These are phyloP conservation scores for Bryoerythrophyllum caledonicum DNA, from an alignment of 225 moss, liverwort and hornwort genomes.

Conservation along the genomic window DNA sequence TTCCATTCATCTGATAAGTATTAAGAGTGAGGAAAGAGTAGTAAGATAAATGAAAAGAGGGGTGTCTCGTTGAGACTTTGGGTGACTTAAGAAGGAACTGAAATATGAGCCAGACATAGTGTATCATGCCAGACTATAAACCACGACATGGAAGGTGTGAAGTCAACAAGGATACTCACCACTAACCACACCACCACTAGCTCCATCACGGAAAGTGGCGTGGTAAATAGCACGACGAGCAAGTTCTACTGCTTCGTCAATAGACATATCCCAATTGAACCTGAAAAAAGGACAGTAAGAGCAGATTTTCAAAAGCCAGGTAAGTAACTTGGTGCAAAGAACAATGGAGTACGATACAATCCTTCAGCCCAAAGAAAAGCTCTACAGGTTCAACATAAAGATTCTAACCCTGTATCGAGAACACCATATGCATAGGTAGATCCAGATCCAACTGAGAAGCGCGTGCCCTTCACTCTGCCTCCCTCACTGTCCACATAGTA, in stretches of 20 bases:
- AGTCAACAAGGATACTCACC: conserved; percentile 62
- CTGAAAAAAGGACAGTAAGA: conserved; percentile 30
- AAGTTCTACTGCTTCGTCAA: conserved; percentile 84
- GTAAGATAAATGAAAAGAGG: no score
- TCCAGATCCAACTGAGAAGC: conserved; percentile 83
- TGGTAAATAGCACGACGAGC: conserved; percentile 81
- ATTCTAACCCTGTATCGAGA: conserved; percentile 70
- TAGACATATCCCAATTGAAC: conserved; percentile 66
- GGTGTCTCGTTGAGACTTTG: no score
- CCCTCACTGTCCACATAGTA: conserved; percentile 89
- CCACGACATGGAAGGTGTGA: neutral
- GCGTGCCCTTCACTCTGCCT: conserved; percentile 72
- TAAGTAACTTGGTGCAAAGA: neutral
- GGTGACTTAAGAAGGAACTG: no score
- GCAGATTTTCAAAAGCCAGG: neutral
- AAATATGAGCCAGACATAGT: neutral
- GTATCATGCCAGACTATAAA: neutral
- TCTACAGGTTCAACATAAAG: neutral
- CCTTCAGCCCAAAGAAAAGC: neutral
- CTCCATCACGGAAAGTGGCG: conserved; percentile 85
- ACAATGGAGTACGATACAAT: neutral
- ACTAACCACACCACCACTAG: conserved; percentile 86
- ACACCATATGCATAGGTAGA: conserved; percentile 87
- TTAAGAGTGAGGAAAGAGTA: no score
- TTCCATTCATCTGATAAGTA: no score